These are phyloP conservation scores for Nakaseomyces kungkrabaensis DNA, from an alignment of 1,139 yeast species.

Conservation along the genomic window DNA sequence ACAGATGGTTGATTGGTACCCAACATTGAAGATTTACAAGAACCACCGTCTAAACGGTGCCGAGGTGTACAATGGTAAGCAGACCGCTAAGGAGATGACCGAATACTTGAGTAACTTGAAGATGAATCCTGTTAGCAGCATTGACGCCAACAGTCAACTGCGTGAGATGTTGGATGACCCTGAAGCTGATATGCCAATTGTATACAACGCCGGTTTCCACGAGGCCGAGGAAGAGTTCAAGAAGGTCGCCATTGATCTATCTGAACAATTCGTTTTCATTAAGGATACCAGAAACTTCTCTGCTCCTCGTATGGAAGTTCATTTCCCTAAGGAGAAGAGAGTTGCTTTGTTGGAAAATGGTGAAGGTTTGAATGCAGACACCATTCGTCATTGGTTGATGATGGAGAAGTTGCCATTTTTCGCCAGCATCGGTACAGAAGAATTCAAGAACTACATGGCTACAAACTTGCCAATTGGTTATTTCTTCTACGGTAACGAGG, in stretches of 20 bases:
- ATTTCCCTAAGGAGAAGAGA: constrained; percentile 3
- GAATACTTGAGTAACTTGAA: constrained; percentile 73
- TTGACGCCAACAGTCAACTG: constrained; percentile 44
- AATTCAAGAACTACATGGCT: constrained; percentile 66
- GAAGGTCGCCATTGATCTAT: constrained; percentile 19
- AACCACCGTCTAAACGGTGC: constrained; percentile 41
- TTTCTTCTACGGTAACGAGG: constrained; percentile 66
- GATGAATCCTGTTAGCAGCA: constrained; percentile 63
- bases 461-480: constrained; percentile 75
- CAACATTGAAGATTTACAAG: constrained; percentile 78
- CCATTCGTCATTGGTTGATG: constrained; percentile 7
- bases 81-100: constrained; percentile 67
- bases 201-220: constrained; percentile 20
- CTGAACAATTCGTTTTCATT: constrained; percentile 15
- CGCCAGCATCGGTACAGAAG: constrained; percentile 79
- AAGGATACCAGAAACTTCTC: constrained; percentile 5
- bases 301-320: constrained; percentile 6
- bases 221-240: constrained; percentile 20
- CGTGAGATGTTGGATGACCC: constrained; percentile 28
- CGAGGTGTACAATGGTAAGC: constrained; percentile 68
- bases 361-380: not conserved
- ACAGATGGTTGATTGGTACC: constrained; percentile 77
- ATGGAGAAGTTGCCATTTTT: constrained; percentile 56
- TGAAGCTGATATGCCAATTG: constrained; percentile 11
- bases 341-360: not conserved